Conservation (phyloP, 148 eudicot genomes). For the Gaultheria prostrata region DNA sequence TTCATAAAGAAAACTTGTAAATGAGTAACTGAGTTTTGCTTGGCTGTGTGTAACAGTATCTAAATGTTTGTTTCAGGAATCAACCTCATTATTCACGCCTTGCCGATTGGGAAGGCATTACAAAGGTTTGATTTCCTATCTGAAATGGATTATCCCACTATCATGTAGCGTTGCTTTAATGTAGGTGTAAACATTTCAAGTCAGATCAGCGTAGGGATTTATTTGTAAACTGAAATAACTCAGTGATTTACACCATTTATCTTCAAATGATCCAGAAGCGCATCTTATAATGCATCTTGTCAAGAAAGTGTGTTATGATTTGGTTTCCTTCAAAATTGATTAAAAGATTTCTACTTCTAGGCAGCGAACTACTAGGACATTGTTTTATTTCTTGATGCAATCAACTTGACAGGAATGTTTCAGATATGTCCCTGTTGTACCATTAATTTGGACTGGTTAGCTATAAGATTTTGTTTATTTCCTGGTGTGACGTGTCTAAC, state of each 20-base stretch:
- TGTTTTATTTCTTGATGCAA: not conserved
- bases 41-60: not conserved
- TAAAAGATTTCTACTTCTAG: not conserved
- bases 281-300: not conserved
- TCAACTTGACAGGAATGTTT: not conserved
- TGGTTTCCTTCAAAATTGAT: not conserved
- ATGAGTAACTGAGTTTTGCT: not conserved
- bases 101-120: conserved; percentile 94
- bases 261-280: conserved; percentile 2
- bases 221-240: not conserved
- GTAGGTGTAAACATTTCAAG: not conserved
- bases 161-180: conserved; percentile 5
- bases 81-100: conserved; percentile 74
- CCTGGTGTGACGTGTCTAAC: not conserved
- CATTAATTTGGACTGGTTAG: not conserved
- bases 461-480: not conserved
- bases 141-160: not conserved
- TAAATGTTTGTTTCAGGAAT: conserved; percentile 55
- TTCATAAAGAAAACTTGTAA: not conserved
- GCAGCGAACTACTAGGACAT: not conserved
- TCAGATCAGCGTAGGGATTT: not conserved
- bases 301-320: not conserved
- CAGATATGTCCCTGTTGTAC: not conserved
- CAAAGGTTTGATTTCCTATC: conserved; percentile 45
- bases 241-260: not conserved